A percentile compares a stretch with the other conserved stretches of the same genome.
phyloP scores from a whole-genome alignment of 345 rosid genomes.

The Citrus mangshanensis region DNA sequence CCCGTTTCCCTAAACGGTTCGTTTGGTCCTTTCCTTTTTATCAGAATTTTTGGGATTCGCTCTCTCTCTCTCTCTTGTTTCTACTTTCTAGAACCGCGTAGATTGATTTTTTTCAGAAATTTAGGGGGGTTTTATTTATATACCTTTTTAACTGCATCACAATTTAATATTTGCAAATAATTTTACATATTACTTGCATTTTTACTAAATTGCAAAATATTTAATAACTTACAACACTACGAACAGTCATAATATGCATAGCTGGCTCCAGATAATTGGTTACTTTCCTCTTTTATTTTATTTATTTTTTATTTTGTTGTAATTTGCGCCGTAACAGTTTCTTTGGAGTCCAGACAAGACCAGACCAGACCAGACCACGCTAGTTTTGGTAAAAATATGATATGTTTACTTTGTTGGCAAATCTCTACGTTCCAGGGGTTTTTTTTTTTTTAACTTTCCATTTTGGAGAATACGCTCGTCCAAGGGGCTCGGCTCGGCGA shows the following conservation, averaged over 20 bases:
- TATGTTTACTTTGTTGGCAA: not conserved
- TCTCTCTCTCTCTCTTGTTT: not conserved
- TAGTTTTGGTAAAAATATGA: not conserved
- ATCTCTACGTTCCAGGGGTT: not conserved
- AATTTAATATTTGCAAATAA: not conserved
- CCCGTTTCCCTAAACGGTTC: not conserved
- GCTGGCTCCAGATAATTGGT: not conserved
- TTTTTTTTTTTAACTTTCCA: too few species aligned
- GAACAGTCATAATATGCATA: not conserved
- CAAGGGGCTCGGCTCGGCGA: too few species aligned
- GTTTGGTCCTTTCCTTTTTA: not conserved
- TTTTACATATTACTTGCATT: not conserved
- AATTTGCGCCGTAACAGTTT: not conserved
- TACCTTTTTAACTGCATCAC: not conserved
- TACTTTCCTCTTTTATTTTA: not conserved
- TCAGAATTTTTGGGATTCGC: not conserved
- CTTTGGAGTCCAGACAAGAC: not conserved
- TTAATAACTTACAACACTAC: not conserved
- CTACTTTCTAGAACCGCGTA: slow-evolving; percentile 9
- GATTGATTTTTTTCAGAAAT: not conserved
- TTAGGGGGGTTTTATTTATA: slow-evolving; percentile 15
- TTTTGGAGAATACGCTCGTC: too few species aligned
- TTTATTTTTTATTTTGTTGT: not conserved
- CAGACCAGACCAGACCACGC: not conserved
- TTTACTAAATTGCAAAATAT: not conserved